Evolutionary conservation across 768 basidiomycete species (phyloP), one percentile per base, ranked within the genome.

Genomic region (Trametes punicea): DNA sequence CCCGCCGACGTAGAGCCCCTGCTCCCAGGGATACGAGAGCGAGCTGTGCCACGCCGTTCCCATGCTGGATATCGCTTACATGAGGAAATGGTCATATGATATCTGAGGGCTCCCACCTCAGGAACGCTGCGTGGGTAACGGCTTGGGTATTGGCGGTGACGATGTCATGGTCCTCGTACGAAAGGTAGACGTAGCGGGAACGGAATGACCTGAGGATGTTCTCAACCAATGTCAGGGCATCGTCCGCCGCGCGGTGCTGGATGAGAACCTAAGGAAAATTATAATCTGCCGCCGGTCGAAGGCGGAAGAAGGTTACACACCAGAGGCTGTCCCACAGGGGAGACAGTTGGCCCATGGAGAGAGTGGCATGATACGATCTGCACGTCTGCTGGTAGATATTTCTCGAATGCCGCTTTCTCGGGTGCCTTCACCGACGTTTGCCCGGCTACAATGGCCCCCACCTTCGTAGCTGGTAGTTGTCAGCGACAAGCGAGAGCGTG

Each of bases 111-210:
- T 59, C 71, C 15, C 70, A 94, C 95, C 87, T 93, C 18, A 99
- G 77, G 76, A 98, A 98, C 0, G 97, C 97, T 11, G 96, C 96
- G 64, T 99, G 97, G 0, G 93, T 98, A 13, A 97, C 96, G 0
- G 96, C 97, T 71, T 99, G 97, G 0, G 97, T 98, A 63, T 98
- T 98, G 11, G 97, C 97, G 0, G 97, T 99, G 45, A 98, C 90
- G 38, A 83, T 77, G 65, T 99, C 97, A 66, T 99, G 97, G 51
- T 98, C 93, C 59, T 95, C 90, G 71, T 97, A 98, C n/a, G 85
- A 87, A 36, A 99, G 77, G 68, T 98, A 86, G 34, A 99, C 96
- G 63, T 85, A 92, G 51, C 94, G 84, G 2, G 90, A 92, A 42
- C 81, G 77, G 65, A 98, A 84, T 16, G 87, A 87, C 4, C 77